Evolutionary conservation across 257 asterid genomes (phyloP).

Genomic region (Hygrophila difformis): DNA sequence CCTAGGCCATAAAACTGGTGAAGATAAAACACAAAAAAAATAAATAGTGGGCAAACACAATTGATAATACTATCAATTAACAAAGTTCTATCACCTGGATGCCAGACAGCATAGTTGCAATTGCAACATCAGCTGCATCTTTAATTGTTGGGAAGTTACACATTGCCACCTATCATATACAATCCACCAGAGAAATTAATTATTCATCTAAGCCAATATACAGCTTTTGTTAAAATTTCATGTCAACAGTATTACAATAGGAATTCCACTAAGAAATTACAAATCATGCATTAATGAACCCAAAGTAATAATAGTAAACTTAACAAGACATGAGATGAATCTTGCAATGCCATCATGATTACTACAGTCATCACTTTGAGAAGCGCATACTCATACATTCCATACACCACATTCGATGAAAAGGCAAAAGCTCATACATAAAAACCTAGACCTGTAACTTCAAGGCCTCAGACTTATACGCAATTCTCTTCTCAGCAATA

Average conservation of each 20-base stretch:
- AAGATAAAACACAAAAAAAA: too few species aligned
- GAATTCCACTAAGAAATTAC: conserved; percentile 1
- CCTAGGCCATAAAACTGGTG: too few species aligned
- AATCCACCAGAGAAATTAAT: conserved; percentile 3
- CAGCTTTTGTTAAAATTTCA: conserved; percentile 7
- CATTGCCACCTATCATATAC: conserved; percentile 71
- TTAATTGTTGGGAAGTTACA: conserved; percentile 90
- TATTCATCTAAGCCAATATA: conserved; percentile 5
- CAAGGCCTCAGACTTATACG: neutral
- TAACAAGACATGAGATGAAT: conserved; percentile 7
- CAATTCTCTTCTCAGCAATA: too few species aligned
- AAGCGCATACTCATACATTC: neutral
- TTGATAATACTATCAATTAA: conserved; percentile 11
- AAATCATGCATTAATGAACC: conserved; percentile 3
- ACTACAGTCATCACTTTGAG: conserved; percentile 2
- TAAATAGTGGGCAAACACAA: too few species aligned
- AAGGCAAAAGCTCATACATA: neutral
- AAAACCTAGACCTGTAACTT: neutral
- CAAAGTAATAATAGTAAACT: neutral
- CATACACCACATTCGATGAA: neutral
- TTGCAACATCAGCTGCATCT: conserved; percentile 99
- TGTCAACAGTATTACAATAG: conserved; percentile 3
- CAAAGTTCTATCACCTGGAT: conserved; percentile 54
- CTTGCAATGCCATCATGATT: conserved; percentile 1
- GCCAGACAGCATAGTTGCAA: conserved; percentile 85